Conservation (phyloP, 768 basidiomycete species). For the Agaricus blazei region DNA sequence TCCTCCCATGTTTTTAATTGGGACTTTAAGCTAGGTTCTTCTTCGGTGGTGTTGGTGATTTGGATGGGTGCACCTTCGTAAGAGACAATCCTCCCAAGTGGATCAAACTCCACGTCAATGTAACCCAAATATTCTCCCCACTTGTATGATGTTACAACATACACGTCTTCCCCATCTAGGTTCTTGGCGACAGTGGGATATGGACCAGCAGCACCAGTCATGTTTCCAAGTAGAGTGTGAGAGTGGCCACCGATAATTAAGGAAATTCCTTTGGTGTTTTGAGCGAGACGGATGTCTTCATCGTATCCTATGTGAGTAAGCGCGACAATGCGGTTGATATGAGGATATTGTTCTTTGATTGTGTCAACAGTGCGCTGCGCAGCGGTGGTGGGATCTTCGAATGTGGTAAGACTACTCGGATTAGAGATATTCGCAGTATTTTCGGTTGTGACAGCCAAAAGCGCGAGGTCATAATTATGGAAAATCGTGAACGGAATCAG, state of each 20-base stretch:
- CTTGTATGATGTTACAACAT: slow-evolving; percentile 38
- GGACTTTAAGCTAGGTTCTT: slow-evolving; percentile 28
- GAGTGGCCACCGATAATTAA: slow-evolving; percentile 40
- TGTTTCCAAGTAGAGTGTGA: slow-evolving; percentile 39
- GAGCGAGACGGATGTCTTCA: slow-evolving; percentile 34
- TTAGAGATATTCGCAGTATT: slow-evolving; percentile 33
- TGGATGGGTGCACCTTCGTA: slow-evolving; percentile 32
- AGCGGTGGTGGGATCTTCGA: slow-evolving; percentile 32
- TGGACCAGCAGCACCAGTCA: slow-evolving; percentile 30
- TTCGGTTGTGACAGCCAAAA: slow-evolving; percentile 38
- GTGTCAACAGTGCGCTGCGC: slow-evolving; percentile 32
- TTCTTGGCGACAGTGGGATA: slow-evolving; percentile 42
- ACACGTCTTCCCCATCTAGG: slow-evolving; percentile 39
- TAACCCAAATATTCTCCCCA: slow-evolving; percentile 44
- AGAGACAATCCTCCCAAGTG: too few relatives aligned
- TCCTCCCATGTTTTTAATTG: slow-evolving; percentile 33
- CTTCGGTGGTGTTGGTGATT: slow-evolving; percentile 15
- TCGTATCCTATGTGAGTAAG: slow-evolving; percentile 45
- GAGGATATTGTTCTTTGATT: slow-evolving; percentile 24
- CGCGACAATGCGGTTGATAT: slow-evolving; percentile 35
- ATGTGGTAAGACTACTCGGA: slow-evolving; percentile 32
- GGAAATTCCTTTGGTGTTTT: slow-evolving; percentile 32
- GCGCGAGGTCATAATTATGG: slow-evolving; percentile 31
- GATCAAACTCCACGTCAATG: slow-evolving; percentile 21
- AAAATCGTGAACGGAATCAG: slow-evolving; percentile 37